Percentiles rank a stretch among this genome's conserved stretches.
These are phyloP conservation scores for Athelia sp. DNA, from an alignment of 1,284 basidiomycete species.

Conservation along the genomic window DNA sequence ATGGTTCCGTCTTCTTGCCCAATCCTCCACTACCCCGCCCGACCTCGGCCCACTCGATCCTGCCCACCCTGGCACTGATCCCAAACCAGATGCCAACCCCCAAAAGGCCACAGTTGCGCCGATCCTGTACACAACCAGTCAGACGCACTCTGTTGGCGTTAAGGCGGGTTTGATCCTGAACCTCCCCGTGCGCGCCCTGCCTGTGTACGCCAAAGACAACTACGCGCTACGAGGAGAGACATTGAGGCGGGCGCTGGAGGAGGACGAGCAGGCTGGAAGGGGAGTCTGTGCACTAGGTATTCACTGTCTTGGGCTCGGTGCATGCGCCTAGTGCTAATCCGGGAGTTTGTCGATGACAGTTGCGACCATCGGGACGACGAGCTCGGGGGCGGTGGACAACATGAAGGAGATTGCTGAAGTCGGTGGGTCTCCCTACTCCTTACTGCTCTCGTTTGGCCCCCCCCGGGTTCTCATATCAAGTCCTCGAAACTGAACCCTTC, in stretches of 20 bases:
- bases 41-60: too few relatives aligned
- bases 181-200: constrained; percentile 67
- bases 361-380: constrained; percentile 88
- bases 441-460: too few relatives aligned
- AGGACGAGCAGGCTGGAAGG: constrained; percentile 56
- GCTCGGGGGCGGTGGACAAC: constrained; percentile 83
- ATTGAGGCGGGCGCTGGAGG: constrained; percentile 60
- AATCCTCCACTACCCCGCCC: too few relatives aligned
- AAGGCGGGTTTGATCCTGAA: constrained; percentile 88
- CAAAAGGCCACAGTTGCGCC: constrained; percentile 44
- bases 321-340: not conserved
- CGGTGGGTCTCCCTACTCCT: constrained; percentile 46
- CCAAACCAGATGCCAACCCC: constrained; percentile 8
- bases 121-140: constrained; percentile 88
- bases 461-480: too few relatives aligned
- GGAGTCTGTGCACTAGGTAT: constrained; percentile 84
- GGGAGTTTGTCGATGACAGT: constrained; percentile 43
- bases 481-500: constrained; percentile 40
- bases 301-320: constrained; percentile 29
- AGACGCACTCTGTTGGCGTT: constrained; percentile 84
- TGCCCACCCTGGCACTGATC: constrained; percentile 39
- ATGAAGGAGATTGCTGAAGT: constrained; percentile 73
- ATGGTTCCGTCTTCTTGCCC: constrained; percentile 28
- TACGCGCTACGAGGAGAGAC: constrained; percentile 70
- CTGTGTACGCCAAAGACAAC: constrained; percentile 63